Conservation (phyloP, 768 basidiomycete genomes). For the Lactifluus volemus region DNA sequence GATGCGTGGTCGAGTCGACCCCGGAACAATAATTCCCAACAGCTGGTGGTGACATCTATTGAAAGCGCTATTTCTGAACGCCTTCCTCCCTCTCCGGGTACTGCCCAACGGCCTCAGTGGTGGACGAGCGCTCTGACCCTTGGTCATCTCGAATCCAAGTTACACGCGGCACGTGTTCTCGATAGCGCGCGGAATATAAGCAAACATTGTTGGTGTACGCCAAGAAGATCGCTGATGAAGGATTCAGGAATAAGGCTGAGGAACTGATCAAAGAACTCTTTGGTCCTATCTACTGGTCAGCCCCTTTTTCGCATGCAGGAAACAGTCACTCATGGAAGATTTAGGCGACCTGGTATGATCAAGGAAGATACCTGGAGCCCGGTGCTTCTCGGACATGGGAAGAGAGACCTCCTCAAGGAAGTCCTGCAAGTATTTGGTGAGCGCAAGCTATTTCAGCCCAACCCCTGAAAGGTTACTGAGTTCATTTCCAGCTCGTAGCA, state of each 20-base stretch:
- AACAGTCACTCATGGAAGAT: background rate
- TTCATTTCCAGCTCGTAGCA: constrained; percentile 49
- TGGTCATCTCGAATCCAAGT: constrained; percentile 78
- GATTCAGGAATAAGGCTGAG: constrained; percentile 79
- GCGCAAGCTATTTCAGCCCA: background rate
- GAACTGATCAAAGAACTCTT: constrained; percentile 86
- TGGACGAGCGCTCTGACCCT: constrained; percentile 79
- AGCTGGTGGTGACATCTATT: constrained; percentile 18
- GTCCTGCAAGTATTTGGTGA: constrained; percentile 71
- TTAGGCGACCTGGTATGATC: constrained; percentile 57
- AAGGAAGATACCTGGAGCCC: constrained; percentile 59
- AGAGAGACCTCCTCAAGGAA: constrained; percentile 78
- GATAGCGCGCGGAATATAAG: constrained; percentile 84
- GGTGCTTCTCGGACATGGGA: constrained; percentile 57
- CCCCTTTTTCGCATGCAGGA: constrained; percentile 15
- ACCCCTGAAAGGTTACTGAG: background rate
- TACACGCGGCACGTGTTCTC: constrained; percentile 64
- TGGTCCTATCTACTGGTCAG: constrained; percentile 86
- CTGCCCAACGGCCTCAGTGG: constrained; percentile 52
- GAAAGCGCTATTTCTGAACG: constrained; percentile 26
- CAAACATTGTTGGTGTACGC: constrained; percentile 68
- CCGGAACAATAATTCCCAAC: constrained; percentile 45
- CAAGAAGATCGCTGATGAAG: constrained; percentile 82
- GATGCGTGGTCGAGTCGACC: constrained; percentile 76
- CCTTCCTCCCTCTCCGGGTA: constrained; percentile 15